Evolutionary conservation across 2,329 filamentous ascomycete genomes (phyloP).

Genomic region (Neobulgaria alba): DNA sequence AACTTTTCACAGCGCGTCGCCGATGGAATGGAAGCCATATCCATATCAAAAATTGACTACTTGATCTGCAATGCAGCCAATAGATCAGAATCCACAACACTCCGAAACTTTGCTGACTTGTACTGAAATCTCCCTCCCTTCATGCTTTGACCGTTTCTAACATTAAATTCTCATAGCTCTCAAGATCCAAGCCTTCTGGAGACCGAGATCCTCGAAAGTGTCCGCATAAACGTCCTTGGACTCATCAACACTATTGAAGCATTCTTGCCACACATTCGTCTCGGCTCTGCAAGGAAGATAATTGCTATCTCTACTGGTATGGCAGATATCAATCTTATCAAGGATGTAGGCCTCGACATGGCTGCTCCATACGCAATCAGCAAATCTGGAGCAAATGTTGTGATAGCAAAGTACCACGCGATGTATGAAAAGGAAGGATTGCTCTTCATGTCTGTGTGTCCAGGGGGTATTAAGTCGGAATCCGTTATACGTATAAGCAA

Average conservation of each 20-base stretch:
- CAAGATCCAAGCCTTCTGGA: conserved; percentile 32
- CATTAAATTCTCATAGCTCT: too few species aligned
- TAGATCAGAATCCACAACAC: too few species aligned
- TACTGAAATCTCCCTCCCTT: too few species aligned
- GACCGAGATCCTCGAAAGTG: conserved; percentile 26
- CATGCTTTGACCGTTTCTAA: too few species aligned
- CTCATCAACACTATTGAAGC: conserved; percentile 44
- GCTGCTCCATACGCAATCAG: conserved; percentile 37
- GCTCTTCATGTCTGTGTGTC: conserved; percentile 42
- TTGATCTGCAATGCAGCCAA: too few species aligned
- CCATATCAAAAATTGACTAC: too few species aligned
- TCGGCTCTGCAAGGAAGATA: conserved; percentile 44
- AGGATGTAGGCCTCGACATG: conserved; percentile 31
- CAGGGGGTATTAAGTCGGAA: conserved; percentile 41
- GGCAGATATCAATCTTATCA: conserved; percentile 38
- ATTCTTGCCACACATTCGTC: conserved; percentile 43
- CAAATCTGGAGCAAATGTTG: conserved; percentile 46
- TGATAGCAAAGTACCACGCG: conserved; percentile 43
- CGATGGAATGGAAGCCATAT: too few species aligned
- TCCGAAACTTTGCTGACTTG: too few species aligned
- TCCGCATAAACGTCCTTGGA: conserved; percentile 42
- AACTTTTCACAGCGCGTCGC: too few species aligned
- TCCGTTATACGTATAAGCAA: too few species aligned
- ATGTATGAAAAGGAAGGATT: conserved; percentile 42
- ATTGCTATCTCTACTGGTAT: conserved; percentile 40